phyloP scores from a whole-genome alignment of 495 filamentous ascomycete genomes.

The Aspergillus diversus region DNA sequence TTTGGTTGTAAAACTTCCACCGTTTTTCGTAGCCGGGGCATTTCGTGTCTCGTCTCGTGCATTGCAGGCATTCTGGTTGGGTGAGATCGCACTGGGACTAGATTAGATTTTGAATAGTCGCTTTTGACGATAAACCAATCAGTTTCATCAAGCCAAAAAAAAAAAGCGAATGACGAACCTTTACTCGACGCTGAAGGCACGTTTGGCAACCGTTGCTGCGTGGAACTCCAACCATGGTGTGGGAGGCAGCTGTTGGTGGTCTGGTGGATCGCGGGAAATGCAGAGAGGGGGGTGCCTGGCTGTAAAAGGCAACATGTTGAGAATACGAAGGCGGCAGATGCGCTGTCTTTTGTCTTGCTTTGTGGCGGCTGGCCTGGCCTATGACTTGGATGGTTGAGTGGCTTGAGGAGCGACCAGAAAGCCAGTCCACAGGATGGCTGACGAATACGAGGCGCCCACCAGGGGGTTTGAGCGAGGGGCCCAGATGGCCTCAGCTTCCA shows the following conservation, averaged over 20 bases:
- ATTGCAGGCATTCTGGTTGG: constrained; percentile 27
- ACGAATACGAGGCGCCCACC: too few relatives aligned
- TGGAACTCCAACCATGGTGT: constrained; percentile 20
- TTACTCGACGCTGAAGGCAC: constrained; percentile 31
- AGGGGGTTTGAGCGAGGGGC: not conserved
- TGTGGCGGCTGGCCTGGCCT: too few relatives aligned
- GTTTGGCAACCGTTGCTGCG: constrained; percentile 19
- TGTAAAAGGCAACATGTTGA: constrained; percentile 18
- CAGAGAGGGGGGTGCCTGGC: not conserved
- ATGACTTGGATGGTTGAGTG: too few relatives aligned
- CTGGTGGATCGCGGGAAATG: not conserved
- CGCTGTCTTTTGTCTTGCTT: not conserved
- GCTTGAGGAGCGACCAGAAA: not conserved
- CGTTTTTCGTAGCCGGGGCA: constrained; percentile 34
- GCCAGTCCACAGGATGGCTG: not conserved
- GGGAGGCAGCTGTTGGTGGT: not conserved
- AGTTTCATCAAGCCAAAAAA: not conserved
- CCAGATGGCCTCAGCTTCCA: not conserved
- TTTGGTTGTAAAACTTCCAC: constrained; percentile 25
- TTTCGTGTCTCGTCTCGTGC: constrained; percentile 23
- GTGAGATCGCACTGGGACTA: constrained; percentile 30
- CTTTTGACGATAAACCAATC: not conserved
- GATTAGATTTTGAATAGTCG: not conserved
- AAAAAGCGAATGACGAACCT: constrained; percentile 13
- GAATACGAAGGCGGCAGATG: constrained; percentile 15